Percentiles rank a stretch among this genome's conserved stretches.
phyloP scores from a whole-genome alignment of 176 grass and related monocot species.

The Bromus sterilis region DNA sequence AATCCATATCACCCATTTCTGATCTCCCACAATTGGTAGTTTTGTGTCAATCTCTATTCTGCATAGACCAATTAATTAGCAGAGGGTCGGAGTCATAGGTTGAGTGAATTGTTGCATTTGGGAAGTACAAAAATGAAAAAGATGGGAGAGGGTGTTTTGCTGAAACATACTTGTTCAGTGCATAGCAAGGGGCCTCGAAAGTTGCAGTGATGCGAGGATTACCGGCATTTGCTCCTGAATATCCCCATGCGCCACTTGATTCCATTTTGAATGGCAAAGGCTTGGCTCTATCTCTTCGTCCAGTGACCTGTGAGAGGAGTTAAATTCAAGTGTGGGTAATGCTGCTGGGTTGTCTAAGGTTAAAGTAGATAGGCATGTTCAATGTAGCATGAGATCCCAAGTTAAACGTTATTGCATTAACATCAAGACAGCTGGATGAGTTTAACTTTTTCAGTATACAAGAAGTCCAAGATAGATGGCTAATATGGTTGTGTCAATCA shows the following conservation, averaged over 20 bases:
- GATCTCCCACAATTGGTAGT: conserved; percentile 78
- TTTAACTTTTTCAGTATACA: neutral
- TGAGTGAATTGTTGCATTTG: neutral
- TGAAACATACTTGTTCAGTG: conserved; percentile 79
- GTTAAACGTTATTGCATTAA: neutral
- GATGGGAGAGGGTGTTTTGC: neutral
- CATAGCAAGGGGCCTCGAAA: conserved; percentile 90
- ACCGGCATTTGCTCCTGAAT: conserved; percentile 73
- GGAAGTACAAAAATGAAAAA: neutral
- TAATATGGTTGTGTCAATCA: neutral
- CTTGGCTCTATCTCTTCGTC: conserved; percentile 85
- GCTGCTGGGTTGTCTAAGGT: neutral
- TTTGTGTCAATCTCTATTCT: conserved; percentile 99
- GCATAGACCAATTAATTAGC: neutral
- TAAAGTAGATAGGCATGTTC: neutral
- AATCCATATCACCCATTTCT: conserved; percentile 99
- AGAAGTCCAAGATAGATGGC: neutral
- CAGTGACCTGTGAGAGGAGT: conserved; percentile 63
- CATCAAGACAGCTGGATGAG: neutral
- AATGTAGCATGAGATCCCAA: neutral
- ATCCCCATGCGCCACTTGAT: conserved; percentile 90
- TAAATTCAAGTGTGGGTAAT: neutral
- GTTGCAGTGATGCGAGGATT: conserved; percentile 80
- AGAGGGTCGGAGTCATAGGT: neutral
- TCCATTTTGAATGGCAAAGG: conserved; percentile 95